A percentile compares a stretch with the other conserved stretches of the same genome.
These are phyloP conservation scores for Mortierella sp. DNA, from an alignment of 371 early-diverging fungal genomes.

Conservation along the genomic window DNA sequence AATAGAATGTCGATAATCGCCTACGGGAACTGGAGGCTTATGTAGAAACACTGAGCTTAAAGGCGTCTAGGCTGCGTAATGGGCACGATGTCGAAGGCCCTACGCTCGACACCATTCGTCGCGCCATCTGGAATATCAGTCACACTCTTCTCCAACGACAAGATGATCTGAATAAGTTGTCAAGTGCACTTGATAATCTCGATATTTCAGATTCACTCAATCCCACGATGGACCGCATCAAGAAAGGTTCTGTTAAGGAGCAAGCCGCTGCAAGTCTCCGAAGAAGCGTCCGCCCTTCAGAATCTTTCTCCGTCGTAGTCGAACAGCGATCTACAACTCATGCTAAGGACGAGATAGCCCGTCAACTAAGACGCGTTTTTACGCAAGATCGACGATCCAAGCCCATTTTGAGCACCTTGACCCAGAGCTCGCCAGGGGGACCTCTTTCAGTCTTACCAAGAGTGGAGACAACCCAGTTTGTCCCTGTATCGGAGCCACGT, in stretches of 20 bases:
- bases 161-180: slow-evolving; percentile 35
- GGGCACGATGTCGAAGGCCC: slow-evolving; percentile 29
- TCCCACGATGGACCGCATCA: background rate
- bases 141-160: slow-evolving; percentile 34
- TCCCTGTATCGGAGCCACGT: slow-evolving; percentile 37
- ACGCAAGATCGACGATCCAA: slow-evolving; percentile 11
- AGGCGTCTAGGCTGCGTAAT: slow-evolving; percentile 32
- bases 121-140: slow-evolving; percentile 52
- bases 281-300: slow-evolving; percentile 11
- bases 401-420: slow-evolving; percentile 15
- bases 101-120: slow-evolving; percentile 43
- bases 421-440: slow-evolving; percentile 3
- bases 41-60: slow-evolving; percentile 30
- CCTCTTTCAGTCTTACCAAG: slow-evolving; percentile 29
- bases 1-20: slow-evolving; percentile 35
- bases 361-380: slow-evolving; percentile 28
- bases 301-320: background rate
- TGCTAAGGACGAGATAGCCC: slow-evolving; percentile 30
- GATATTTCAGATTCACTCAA: slow-evolving; percentile 18
- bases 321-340: slow-evolving; percentile 15
- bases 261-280: background rate
- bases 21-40: slow-evolving; percentile 39
- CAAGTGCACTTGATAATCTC: slow-evolving; percentile 35
- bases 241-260: background rate
- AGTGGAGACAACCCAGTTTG: slow-evolving; percentile 19